phyloP scores from a whole-genome alignment of 2,329 filamentous ascomycete species.

The Fusarium sp. region DNA sequence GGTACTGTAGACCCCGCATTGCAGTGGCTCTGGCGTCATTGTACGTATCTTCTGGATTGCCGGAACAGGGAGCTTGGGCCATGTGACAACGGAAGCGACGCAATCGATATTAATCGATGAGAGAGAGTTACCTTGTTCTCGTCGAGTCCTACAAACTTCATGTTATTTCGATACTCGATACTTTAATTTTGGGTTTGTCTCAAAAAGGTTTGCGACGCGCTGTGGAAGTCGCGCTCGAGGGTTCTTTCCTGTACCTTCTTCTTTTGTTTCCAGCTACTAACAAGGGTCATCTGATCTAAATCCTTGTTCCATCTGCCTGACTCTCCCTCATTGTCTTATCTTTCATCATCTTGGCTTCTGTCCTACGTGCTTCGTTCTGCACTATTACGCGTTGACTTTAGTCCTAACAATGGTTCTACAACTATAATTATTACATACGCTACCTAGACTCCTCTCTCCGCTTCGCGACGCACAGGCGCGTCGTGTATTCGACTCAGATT shows the following conservation, averaged over 20 bases:
- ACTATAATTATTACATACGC: slow-evolving; percentile 8
- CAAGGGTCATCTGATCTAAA: slow-evolving; percentile 28
- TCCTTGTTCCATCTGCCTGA: slow-evolving; percentile 16
- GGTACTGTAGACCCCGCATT: slow-evolving; percentile 31
- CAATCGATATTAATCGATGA: slow-evolving; percentile 17
- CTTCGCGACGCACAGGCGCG: slow-evolving; percentile 22
- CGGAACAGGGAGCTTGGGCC: slow-evolving; percentile 42
- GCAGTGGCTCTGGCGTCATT: slow-evolving; percentile 36
- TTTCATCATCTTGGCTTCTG: slow-evolving; percentile 14
- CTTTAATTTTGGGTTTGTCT: not conserved
- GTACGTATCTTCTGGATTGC: slow-evolving; percentile 21
- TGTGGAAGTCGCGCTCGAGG: slow-evolving; percentile 24
- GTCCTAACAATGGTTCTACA: slow-evolving; percentile 29
- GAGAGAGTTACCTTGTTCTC: slow-evolving; percentile 23
- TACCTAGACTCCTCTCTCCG: not conserved
- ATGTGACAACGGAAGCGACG: slow-evolving; percentile 40
- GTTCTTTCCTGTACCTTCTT: slow-evolving; percentile 19
- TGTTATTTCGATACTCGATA: slow-evolving; percentile 8
- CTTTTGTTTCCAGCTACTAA: slow-evolving; percentile 12
- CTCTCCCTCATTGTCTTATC: slow-evolving; percentile 36
- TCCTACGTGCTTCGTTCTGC: slow-evolving; percentile 26
- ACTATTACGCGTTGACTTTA: slow-evolving; percentile 15
- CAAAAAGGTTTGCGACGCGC: slow-evolving; percentile 9
- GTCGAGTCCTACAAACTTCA: slow-evolving; percentile 31
- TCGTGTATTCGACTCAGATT: slow-evolving; percentile 6